Percentiles rank a stretch among this genome's conserved stretches.
These are phyloP conservation scores for Paspalum notatum DNA, from an alignment of 176 grass and related monocot species.

Conservation along the genomic window DNA sequence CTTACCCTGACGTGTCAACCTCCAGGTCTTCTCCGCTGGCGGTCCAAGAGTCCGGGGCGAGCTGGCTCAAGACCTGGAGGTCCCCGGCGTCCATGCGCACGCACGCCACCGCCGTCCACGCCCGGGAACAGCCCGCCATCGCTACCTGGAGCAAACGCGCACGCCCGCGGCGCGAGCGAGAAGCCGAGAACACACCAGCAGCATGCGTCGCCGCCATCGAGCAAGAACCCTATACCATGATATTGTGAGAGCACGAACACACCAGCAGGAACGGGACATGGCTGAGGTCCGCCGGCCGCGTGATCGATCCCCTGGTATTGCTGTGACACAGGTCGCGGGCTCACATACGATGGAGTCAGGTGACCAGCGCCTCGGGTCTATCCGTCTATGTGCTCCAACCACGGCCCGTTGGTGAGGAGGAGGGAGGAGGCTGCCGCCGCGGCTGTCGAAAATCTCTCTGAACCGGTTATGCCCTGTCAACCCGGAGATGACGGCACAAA, in stretches of 20 bases:
- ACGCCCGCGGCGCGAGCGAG: not conserved
- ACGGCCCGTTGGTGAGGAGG: not conserved
- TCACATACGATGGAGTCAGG: not conserved
- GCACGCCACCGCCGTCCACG: not conserved
- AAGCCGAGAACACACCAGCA: too few species aligned
- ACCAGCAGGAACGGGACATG: not conserved
- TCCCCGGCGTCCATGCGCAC: not conserved
- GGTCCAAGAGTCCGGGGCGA: not conserved
- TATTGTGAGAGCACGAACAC: too few species aligned
- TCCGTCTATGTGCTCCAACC: not conserved
- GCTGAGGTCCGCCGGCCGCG: not conserved
- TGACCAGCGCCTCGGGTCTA: not conserved
- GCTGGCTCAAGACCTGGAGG: not conserved
- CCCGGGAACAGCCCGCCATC: slow-evolving; percentile 4
- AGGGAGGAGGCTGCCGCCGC: not conserved
- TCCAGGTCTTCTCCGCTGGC: not conserved
- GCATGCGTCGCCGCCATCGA: not conserved
- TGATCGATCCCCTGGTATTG: not conserved
- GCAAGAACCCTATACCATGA: too few species aligned
- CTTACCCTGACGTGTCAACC: too few species aligned
- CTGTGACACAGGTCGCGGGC: not conserved
- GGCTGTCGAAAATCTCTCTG: not conserved
- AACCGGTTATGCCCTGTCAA: not conserved
- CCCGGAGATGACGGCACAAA: too few species aligned
- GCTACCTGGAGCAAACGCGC: not conserved